Evolutionary conservation across 2,329 filamentous ascomycete species (phyloP), one percentile per base, ranked within the genome.

Genomic region (Trichoderma koningiopsis): DNA sequence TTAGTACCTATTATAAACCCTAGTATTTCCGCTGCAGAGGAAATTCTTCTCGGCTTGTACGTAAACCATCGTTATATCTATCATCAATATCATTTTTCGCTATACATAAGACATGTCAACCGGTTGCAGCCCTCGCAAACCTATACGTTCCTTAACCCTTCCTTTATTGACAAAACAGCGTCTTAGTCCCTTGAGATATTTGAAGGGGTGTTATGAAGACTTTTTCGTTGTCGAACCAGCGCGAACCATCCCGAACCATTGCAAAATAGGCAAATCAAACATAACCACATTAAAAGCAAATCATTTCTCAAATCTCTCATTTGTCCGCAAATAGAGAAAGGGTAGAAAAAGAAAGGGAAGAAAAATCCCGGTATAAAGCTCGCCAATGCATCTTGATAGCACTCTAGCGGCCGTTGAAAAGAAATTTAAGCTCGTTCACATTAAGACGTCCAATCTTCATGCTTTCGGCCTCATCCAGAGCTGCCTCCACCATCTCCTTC

Each of bases 401-500:
- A 22, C 63, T 64, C 49, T 64, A 59, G 37, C 27, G 64, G 29
- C 55, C 14, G 64, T 78, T 79, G 71, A 95, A 93, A 70, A 96
- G 83, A 74, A 87, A 94, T 52, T 85, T 87, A 57, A 96, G 83
- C 74, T 96, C 92, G 40, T 83, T 82, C 1, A 85, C 81, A 66
- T 85, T 87, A 14, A 97, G 83, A 52, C 92, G 85, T 8, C 88
- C 88, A 63, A 96, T 83, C 70, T 84, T 87, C 75, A 87, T 87
- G 40, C 86, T 86, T 49, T 89, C 91, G 31, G 87, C 86, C 79
- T 96, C 93, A 74, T 96, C 92, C 27, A 97, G 85, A 1, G 94
- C 94, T 11, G 88, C 86, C 71, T 92, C 89, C 47, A 97, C 92
- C 47, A 96, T 82, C 55, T 87, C 84, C 27, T 91, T 87, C 82